A percentile compares a stretch with the other conserved stretches of the same genome.
Evolutionary conservation across 352 stramenopile genomes (phyloP).

Genomic region (Phytopythium cucurbitacearum): DNA sequence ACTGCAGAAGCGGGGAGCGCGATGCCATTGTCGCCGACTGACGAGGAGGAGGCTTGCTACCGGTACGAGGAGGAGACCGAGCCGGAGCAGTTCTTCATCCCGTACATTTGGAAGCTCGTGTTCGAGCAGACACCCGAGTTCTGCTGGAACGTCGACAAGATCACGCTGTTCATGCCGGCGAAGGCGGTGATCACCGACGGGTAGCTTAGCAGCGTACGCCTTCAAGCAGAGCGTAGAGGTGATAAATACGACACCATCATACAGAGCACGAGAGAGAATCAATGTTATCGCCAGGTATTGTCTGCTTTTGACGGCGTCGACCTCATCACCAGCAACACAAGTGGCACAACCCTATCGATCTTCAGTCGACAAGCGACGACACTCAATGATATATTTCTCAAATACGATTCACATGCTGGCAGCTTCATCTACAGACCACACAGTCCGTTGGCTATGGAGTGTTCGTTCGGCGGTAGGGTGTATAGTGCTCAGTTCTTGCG

Average conservation of each 20-base stretch:
- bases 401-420: too few species aligned
- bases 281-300: too few species aligned
- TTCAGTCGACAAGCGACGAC: background rate
- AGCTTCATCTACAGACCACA: too few species aligned
- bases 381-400: background rate
- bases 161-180: conserved; percentile 61
- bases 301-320: too few species aligned
- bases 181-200: background rate
- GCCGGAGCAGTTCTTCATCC: conserved; percentile 75
- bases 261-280: too few species aligned
- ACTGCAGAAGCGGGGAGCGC: background rate
- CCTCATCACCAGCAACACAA: too few species aligned
- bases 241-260: too few species aligned
- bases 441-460: too few species aligned
- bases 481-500: conserved; percentile 50
- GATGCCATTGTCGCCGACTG: background rate
- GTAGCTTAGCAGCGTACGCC: too few species aligned
- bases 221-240: too few species aligned
- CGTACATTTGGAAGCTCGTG: conserved; percentile 74
- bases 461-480: too few species aligned
- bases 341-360: too few species aligned
- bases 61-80: conserved; percentile 70
- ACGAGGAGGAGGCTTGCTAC: conserved; percentile 70
- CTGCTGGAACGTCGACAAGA: conserved; percentile 77
- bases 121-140: conserved; percentile 74